Evolutionary conservation across 2,329 filamentous ascomycete species (phyloP).

Genomic region (Talaromyces sp.): DNA sequence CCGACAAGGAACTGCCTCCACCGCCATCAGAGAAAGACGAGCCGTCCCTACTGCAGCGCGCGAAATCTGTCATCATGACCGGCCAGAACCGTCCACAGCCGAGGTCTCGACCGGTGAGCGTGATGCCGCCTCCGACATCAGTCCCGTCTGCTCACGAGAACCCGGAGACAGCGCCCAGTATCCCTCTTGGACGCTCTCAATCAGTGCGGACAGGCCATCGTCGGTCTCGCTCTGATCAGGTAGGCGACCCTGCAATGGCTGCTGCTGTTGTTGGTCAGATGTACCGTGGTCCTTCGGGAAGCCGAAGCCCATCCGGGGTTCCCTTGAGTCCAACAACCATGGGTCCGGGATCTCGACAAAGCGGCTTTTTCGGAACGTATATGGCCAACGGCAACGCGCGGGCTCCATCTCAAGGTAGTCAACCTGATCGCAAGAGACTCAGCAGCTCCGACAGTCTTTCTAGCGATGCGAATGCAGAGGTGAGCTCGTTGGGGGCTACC

Average conservation of each 20-base stretch:
- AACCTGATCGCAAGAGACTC: slow-evolving; percentile 46
- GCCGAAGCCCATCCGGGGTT: slow-evolving; percentile 45
- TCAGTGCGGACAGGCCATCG: slow-evolving; percentile 44
- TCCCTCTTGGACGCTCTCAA: slow-evolving; percentile 43
- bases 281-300: slow-evolving; percentile 65
- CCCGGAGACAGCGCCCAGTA: slow-evolving; percentile 47
- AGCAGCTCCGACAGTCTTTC: slow-evolving; percentile 65
- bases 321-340: slow-evolving; percentile 52
- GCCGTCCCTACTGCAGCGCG: slow-evolving; percentile 54
- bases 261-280: slow-evolving; percentile 82
- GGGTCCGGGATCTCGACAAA: slow-evolving; percentile 40
- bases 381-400: slow-evolving; percentile 55
- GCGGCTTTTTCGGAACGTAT: slow-evolving; percentile 41
- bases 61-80: slow-evolving; percentile 56
- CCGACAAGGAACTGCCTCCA: slow-evolving; percentile 80
- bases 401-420: slow-evolving; percentile 50
- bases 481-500: slow-evolving; percentile 43
- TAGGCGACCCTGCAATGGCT: slow-evolving; percentile 43
- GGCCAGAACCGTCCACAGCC: slow-evolving; percentile 37
- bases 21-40: slow-evolving; percentile 60
- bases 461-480: slow-evolving; percentile 47
- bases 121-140: slow-evolving; percentile 37
- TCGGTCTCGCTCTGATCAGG: slow-evolving; percentile 49
- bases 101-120: slow-evolving; percentile 47
- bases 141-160: slow-evolving; percentile 43